Evolutionary conservation across 2,329 filamentous ascomycete species (phyloP).

Genomic region (Pseudogymnoascus sp.): DNA sequence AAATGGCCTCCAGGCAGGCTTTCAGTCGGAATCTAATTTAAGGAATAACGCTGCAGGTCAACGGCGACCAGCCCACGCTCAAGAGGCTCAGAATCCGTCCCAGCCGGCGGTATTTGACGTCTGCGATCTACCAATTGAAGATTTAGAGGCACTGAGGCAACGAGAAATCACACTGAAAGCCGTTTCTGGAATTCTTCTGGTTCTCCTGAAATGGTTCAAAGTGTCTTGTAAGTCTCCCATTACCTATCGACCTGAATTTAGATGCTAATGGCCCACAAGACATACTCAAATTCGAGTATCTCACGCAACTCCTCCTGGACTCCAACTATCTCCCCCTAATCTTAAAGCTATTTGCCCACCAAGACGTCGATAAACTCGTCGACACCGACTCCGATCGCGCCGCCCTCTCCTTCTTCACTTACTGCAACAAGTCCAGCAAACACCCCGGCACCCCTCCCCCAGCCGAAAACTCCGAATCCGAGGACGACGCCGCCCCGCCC

Average conservation of each 20-base stretch:
- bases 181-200: slow-evolving; percentile 77
- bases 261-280: slow-evolving; percentile 44
- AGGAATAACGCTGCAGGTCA: slow-evolving; percentile 23
- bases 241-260: not conserved
- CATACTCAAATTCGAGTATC: slow-evolving; percentile 89
- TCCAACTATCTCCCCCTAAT: slow-evolving; percentile 92
- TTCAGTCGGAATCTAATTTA: slow-evolving; percentile 24
- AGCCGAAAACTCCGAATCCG: slow-evolving; percentile 25
- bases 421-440: slow-evolving; percentile 67
- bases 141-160: slow-evolving; percentile 72
- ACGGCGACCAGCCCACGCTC: slow-evolving; percentile 25
- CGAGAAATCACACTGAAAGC: slow-evolving; percentile 89
- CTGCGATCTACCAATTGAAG: slow-evolving; percentile 56
- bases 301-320: slow-evolving; percentile 87
- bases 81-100: slow-evolving; percentile 20
- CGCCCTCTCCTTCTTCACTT: slow-evolving; percentile 85
- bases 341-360: slow-evolving; percentile 86
- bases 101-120: slow-evolving; percentile 16
- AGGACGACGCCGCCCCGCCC: slow-evolving; percentile 77
- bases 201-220: slow-evolving; percentile 96
- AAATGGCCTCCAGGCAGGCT: slow-evolving; percentile 20
- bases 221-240: slow-evolving; percentile 65
- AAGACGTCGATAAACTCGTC: slow-evolving; percentile 85
- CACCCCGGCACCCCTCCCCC: slow-evolving; percentile 26
- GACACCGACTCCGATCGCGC: slow-evolving; percentile 78